phyloP scores from a whole-genome alignment of 169 alveolate genomes.

The Babesia sp. region DNA sequence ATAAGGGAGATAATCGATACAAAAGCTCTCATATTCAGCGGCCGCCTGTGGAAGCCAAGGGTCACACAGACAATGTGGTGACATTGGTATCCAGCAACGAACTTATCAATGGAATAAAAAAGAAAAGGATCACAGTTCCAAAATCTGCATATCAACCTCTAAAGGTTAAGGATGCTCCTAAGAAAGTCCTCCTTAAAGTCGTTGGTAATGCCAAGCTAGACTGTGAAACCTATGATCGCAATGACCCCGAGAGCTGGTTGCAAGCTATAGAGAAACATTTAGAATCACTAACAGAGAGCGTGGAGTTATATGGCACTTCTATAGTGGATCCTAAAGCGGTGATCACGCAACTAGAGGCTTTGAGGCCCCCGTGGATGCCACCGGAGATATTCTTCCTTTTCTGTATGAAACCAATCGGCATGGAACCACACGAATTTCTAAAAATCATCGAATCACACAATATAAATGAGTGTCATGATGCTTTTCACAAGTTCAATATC shows the following conservation, averaged over 20 bases:
- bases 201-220: constrained; percentile 38
- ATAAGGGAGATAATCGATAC: too few species aligned
- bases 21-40: background rate
- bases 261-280: constrained; percentile 29
- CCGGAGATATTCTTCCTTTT: constrained; percentile 36
- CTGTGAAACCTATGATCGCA: background rate
- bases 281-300: constrained; percentile 18
- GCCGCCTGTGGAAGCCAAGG: background rate
- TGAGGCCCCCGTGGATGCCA: constrained; percentile 44
- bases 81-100: constrained; percentile 31
- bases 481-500: constrained; percentile 30
- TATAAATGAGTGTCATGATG: constrained; percentile 1
- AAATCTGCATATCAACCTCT: constrained; percentile 37
- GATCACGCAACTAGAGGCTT: constrained; percentile 21
- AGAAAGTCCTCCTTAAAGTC: constrained; percentile 28
- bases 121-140: constrained; percentile 51
- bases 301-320: constrained; percentile 30
- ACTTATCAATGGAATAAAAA: constrained; percentile 28
- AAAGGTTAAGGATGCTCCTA: background rate
- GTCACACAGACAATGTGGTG: constrained; percentile 5
- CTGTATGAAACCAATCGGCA: constrained; percentile 62
- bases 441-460: constrained; percentile 9
- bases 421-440: constrained; percentile 44
- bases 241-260: constrained; percentile 29
- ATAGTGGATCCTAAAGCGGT: constrained; percentile 21